These are phyloP conservation scores for Colletotrichum higginsianum DNA, from an alignment of 2,329 filamentous ascomycete species.

Conservation along the genomic window DNA sequence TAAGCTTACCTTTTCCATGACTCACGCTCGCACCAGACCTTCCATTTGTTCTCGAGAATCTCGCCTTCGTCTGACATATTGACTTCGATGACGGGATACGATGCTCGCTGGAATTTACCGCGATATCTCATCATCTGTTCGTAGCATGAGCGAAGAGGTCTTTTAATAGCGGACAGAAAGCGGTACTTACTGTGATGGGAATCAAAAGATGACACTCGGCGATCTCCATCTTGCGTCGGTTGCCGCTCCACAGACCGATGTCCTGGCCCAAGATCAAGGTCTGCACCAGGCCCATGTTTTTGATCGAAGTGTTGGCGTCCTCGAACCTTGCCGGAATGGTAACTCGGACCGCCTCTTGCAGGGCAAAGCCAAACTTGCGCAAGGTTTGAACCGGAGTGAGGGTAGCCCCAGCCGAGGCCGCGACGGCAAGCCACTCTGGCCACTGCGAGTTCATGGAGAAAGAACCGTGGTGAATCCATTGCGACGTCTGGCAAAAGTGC, in stretches of 20 bases:
- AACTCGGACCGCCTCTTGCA: conserved; percentile 66
- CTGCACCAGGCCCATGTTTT: conserved; percentile 65
- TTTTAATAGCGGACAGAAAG: not conserved
- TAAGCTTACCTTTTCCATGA: conserved; percentile 72
- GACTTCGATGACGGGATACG: conserved; percentile 67
- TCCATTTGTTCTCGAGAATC: conserved; percentile 75
- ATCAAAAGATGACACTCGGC: conserved; percentile 65
- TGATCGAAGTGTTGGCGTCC: conserved; percentile 61
- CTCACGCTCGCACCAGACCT: conserved; percentile 74
- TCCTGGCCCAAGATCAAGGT: conserved; percentile 65
- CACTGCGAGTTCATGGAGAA: conserved; percentile 69
- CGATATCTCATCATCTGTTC: conserved; percentile 67
- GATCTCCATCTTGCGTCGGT: conserved; percentile 70
- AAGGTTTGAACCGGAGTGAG: conserved; percentile 70
- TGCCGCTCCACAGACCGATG: conserved; percentile 68
- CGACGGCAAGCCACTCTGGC: conserved; percentile 73
- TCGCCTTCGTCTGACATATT: conserved; percentile 69
- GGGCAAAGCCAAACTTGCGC: conserved; percentile 72
- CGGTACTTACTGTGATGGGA: conserved; percentile 59
- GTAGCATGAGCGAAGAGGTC: conserved; percentile 17
- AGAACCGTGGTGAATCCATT: conserved; percentile 74
- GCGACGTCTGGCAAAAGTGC: conserved; percentile 69
- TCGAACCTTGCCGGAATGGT: conserved; percentile 57
- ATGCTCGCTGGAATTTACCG: conserved; percentile 71
- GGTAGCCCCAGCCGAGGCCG: conserved; percentile 73